phyloP scores from a whole-genome alignment of 1,284 basidiomycete species.

The Cryptococcus wingfieldii region DNA sequence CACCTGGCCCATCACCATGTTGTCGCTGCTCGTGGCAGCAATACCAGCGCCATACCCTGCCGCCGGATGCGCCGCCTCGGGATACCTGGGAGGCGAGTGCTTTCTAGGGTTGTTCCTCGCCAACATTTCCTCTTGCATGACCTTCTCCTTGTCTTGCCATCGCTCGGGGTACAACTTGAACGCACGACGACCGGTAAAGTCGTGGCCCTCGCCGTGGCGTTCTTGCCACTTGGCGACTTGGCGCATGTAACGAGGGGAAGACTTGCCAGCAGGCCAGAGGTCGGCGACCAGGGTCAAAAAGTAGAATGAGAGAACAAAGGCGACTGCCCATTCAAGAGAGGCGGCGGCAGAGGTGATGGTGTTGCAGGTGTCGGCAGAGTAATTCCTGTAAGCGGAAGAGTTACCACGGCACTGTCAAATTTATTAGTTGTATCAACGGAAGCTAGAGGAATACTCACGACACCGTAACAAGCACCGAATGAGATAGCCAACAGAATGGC shows the following conservation, averaged over 20 bases:
- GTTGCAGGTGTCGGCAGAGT: conserved; percentile 43
- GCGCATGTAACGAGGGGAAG: conserved; percentile 48
- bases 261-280: conserved; percentile 46
- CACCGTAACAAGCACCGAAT: conserved; percentile 50
- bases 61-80: not conserved
- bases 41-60: not conserved
- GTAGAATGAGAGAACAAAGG: conserved; percentile 50
- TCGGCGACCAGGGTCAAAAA: conserved; percentile 41
- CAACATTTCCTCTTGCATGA: conserved; percentile 24
- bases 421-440: not conserved
- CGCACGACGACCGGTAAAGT: conserved; percentile 41
- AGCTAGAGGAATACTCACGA: conserved; percentile 20
- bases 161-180: conserved; percentile 32
- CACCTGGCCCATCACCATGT: not conserved
- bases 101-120: conserved; percentile 17
- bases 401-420: conserved; percentile 33
- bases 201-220: conserved; percentile 36
- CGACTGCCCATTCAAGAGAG: conserved; percentile 50
- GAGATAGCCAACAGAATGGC: conserved; percentile 50
- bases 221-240: conserved; percentile 46
- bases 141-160: conserved; percentile 27
- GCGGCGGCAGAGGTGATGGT: conserved; percentile 49
- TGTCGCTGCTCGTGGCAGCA: not conserved
- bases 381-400: conserved; percentile 8
- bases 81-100: not conserved